Conservation (phyloP, 2,329 filamentous ascomycete genomes). For the Cladosporium sp. region DNA sequence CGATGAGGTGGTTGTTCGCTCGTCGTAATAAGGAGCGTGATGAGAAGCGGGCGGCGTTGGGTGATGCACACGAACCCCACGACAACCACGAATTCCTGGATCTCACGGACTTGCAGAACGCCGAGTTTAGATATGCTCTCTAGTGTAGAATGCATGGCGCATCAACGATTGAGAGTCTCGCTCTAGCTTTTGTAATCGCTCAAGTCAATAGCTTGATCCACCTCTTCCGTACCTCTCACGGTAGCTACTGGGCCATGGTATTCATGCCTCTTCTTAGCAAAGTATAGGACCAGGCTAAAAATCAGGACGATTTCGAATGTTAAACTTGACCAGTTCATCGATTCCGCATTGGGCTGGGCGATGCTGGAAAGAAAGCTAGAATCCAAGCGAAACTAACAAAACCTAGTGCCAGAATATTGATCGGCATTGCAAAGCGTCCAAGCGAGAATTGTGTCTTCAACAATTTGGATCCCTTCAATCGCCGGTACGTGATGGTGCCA, state of each 20-base stretch:
- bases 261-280: background rate
- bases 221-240: background rate
- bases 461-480: conserved; percentile 32
- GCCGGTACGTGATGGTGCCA: conserved; percentile 35
- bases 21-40: background rate
- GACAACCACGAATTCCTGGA: background rate
- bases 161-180: background rate
- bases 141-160: background rate
- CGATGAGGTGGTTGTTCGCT: conserved; percentile 3
- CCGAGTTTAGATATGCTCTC: background rate
- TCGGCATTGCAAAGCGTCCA: conserved; percentile 31
- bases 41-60: background rate
- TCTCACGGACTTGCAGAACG: background rate
- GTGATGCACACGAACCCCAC: background rate
- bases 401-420: conserved; percentile 21
- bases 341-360: conserved; percentile 27
- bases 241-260: conserved; percentile 4
- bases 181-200: background rate
- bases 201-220: conserved; percentile 5
- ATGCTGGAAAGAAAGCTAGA: conserved; percentile 25
- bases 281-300: background rate
- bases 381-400: conserved; percentile 24
- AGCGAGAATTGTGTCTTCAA: conserved; percentile 34
- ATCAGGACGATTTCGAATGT: conserved; percentile 24
- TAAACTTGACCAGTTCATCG: conserved; percentile 29